Evolutionary conservation across 108 stramenopile species (phyloP).

Genomic region (Discostella pseudostelligera): DNA sequence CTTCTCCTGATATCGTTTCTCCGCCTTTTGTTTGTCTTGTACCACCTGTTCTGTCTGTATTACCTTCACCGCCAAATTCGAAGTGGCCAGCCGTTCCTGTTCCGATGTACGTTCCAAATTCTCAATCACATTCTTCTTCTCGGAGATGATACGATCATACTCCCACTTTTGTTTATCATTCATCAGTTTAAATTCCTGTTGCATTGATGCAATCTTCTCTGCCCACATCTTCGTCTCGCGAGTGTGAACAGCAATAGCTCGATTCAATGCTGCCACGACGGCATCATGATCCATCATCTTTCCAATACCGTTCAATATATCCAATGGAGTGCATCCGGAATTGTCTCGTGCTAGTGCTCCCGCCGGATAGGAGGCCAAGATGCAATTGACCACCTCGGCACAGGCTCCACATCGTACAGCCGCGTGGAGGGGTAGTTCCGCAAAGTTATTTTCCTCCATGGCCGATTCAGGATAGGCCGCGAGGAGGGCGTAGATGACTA

Average conservation of each 20-base stretch:
- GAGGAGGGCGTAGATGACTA: conserved; percentile 57
- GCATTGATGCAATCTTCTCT: conserved; percentile 32
- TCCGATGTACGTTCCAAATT: conserved; percentile 21
- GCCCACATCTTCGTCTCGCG: conserved; percentile 32
- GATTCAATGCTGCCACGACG: conserved; percentile 37
- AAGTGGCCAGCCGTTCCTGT: conserved; percentile 42
- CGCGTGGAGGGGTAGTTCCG: conserved; percentile 63
- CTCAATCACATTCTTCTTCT: conserved; percentile 39
- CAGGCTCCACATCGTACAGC: conserved; percentile 62
- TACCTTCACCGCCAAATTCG: conserved; percentile 36
- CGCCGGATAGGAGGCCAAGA: conserved; percentile 59
- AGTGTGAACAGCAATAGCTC: conserved; percentile 24
- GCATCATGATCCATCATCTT: conserved; percentile 50
- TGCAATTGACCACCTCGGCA: conserved; percentile 62
- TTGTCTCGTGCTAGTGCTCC: conserved; percentile 57
- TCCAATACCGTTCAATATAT: conserved; percentile 51
- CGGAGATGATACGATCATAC: conserved; percentile 29
- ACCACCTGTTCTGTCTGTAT: conserved; percentile 39
- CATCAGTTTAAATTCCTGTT: conserved; percentile 34
- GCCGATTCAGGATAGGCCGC: conserved; percentile 52
- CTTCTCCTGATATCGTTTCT: conserved; percentile 19
- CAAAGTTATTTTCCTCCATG: conserved; percentile 53
- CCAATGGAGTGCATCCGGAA: conserved; percentile 58
- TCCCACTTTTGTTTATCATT: conserved; percentile 29
- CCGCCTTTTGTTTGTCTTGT: conserved; percentile 16